Base-by-base conservation (phyloP, 768 basidiomycete genomes). In the Auricularia cornea region DNA sequence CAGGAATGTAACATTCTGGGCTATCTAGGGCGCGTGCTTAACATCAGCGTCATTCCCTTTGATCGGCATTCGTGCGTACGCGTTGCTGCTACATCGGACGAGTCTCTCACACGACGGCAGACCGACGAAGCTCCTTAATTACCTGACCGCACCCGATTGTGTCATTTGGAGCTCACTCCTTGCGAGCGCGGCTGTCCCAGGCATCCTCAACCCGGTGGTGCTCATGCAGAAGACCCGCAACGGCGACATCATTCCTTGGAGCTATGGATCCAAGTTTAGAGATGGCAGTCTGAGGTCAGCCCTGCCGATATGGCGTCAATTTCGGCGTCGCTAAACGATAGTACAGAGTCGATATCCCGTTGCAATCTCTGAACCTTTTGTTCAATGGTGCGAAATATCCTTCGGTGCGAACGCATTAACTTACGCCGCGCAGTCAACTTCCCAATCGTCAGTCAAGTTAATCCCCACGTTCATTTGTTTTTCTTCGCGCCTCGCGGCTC, bases 111-210 rank as follows among this genome's bases (percentile, higher is more conserved):
- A 57, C 28, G 8, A 60, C 67, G 67, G 26, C 65, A 94, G 92
- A 14, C 97, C 97, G 2, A 98, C 97, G 2, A 98, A 98, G 74
- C 77, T 99, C 2, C 79, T 99, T 12, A 99, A 98, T 72, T 94
- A 97, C 70, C 83, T 98, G 65, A 95, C 94, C 23, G 90, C 94
- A n/a, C 97, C 97, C 0, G 91, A 98, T 66, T 80, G 79, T 68
- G 71, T 82, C 60, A 80, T 81, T 57, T 79, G 75, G 74, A 76
- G 76, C 1, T 78, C 79, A 12, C 74, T 74, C 62, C 64, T 65
- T 56, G 56, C 66, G 6, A 62, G 61, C 5, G 94, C 95, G 2
- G 95, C 96, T 28, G 95, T 97, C 2, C 96, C 95, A 0, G 94
- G 96, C 0, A 96, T 98, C 67, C 73, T 98, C 48, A 95, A 97